phyloP scores from a whole-genome alignment of 73 alveolate species.

The Blepharisma stoltei region DNA sequence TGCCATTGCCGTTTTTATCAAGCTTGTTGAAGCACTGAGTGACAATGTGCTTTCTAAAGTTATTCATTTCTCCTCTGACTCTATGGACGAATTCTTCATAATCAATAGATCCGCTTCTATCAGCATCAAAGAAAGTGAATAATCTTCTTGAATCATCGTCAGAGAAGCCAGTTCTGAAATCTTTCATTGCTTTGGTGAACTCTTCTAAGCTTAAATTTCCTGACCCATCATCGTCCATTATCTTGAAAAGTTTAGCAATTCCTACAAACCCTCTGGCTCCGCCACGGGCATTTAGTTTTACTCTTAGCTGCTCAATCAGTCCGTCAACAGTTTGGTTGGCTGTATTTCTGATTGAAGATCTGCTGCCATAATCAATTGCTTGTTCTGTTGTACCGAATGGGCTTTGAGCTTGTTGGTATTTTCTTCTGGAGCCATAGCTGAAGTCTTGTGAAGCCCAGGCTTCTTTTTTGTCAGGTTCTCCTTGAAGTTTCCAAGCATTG shows the following conservation, averaged over 20 bases:
- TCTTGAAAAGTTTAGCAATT: slow-evolving; percentile 3
- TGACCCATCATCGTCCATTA: slow-evolving; percentile 27
- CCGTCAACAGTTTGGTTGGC: too few species aligned
- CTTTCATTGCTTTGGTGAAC: slow-evolving; percentile 28
- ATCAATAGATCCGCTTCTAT: slow-evolving; percentile 21
- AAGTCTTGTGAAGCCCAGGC: too few species aligned
- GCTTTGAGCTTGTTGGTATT: too few species aligned
- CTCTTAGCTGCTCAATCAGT: too few species aligned
- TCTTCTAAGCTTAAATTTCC: slow-evolving; percentile 20
- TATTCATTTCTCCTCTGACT: background rate
- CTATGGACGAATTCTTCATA: background rate
- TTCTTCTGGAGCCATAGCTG: too few species aligned
- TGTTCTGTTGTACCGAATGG: too few species aligned
- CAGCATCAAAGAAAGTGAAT: background rate
- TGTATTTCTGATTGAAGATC: too few species aligned
- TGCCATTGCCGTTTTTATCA: background rate
- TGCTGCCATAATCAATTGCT: slow-evolving; percentile 19
- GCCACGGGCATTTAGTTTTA: too few species aligned
- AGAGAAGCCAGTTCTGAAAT: slow-evolving; percentile 26
- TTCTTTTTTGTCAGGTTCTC: too few species aligned
- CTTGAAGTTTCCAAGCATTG: background rate
- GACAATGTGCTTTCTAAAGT: background rate
- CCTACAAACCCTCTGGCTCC: too few species aligned
- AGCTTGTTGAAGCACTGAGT: background rate
- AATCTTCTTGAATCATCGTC: background rate